Evolutionary conservation across 129 eudicot species (phyloP).

Genomic region (Artemisia argyi): DNA sequence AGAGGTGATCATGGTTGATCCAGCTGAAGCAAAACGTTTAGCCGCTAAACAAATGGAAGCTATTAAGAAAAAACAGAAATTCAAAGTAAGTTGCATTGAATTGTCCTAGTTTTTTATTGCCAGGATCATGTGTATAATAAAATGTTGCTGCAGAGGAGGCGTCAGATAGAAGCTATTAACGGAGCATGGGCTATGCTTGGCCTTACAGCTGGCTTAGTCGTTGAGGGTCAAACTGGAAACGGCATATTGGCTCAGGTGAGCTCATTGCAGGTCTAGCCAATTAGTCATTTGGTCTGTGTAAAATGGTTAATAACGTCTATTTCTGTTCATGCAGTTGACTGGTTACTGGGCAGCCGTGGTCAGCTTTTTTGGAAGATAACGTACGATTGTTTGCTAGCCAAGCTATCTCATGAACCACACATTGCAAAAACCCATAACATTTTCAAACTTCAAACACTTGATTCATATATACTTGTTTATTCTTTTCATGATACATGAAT

Average conservation of each 20-base stretch:
- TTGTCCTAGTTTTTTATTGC: background rate
- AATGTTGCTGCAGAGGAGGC: conserved; percentile 48
- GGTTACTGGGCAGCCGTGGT: conserved; percentile 70
- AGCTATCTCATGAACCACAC: conserved; percentile 15
- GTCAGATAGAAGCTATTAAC: conserved; percentile 84
- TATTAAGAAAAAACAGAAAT: conserved; percentile 67
- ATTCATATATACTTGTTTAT: conserved; percentile 17
- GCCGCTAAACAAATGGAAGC: conserved; percentile 89
- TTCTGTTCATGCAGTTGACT: conserved; percentile 54
- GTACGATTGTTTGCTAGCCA: conserved; percentile 7
- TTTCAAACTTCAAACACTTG: conserved; percentile 15
- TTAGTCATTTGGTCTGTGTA: conserved; percentile 11
- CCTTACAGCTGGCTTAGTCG: conserved; percentile 78
- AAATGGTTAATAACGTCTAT: conserved; percentile 5
- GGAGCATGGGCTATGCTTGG: conserved; percentile 99
- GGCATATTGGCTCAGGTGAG: conserved; percentile 80
- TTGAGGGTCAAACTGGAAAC: conserved; percentile 89
- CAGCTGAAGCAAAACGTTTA: conserved; percentile 87
- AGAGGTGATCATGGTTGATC: conserved; percentile 93
- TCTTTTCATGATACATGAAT: conserved; percentile 31
- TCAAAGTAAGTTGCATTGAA: conserved; percentile 42
- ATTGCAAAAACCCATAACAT: background rate
- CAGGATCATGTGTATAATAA: background rate
- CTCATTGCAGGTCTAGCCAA: conserved; percentile 8
- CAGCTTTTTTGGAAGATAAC: conserved; percentile 50